Evolutionary conservation across 805 yeast genomes (phyloP).

Genomic region (Lipomyces starkeyi): DNA sequence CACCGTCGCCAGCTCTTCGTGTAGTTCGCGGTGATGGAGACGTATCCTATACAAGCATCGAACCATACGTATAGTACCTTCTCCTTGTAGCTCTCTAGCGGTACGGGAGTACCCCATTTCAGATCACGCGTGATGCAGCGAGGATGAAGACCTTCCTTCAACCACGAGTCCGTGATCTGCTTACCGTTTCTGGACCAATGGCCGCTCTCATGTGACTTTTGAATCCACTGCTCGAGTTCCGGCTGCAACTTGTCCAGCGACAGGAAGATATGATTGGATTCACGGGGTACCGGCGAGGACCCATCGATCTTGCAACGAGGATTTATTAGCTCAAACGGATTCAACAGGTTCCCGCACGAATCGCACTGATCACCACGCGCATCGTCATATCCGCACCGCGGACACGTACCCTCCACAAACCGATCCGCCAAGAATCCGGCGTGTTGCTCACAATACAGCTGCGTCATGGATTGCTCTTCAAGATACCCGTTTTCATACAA

Average conservation of each 20-base stretch:
- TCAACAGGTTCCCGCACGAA: conserved; percentile 85
- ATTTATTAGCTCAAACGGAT: conserved; percentile 90
- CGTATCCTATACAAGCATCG: conserved; percentile 96
- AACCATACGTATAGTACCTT: conserved; percentile 98
- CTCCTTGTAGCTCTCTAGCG: conserved; percentile 79
- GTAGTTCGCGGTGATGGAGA: conserved; percentile 94
- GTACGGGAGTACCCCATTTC: conserved; percentile 99
- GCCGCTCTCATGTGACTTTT: conserved; percentile 69
- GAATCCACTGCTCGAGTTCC: conserved; percentile 73
- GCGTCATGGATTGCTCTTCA: conserved; percentile 87
- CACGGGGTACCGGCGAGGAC: conserved; percentile 76
- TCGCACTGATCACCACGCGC: conserved; percentile 99
- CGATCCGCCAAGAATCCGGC: conserved; percentile 93
- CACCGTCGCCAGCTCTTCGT: conserved; percentile 80
- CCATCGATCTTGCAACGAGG: conserved; percentile 95
- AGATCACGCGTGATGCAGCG: conserved; percentile 97
- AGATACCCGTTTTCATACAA: conserved; percentile 76
- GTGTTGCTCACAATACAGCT: conserved; percentile 89
- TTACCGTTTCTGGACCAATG: conserved; percentile 91
- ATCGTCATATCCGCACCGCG: conserved; percentile 91
- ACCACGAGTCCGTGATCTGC: conserved; percentile 90
- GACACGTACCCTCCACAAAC: conserved; percentile 97
- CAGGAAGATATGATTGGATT: conserved; percentile 85
- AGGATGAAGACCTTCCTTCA: conserved; percentile 88
- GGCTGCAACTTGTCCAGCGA: conserved; percentile 84